phyloP scores from a whole-genome alignment of 257 asterid genomes.

The Thymus mandschuricus region DNA sequence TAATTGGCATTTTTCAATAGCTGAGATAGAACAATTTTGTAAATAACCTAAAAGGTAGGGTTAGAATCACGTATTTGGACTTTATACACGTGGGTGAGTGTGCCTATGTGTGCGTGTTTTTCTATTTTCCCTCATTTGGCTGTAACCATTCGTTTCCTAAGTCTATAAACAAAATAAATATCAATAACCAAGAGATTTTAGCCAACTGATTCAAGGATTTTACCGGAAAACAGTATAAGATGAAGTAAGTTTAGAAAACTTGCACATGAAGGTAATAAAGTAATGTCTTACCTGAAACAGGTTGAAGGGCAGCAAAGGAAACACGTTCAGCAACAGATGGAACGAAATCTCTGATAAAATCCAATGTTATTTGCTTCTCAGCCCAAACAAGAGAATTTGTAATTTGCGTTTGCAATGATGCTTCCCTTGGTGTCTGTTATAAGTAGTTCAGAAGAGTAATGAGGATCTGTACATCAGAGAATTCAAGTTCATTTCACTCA shows the following conservation, averaged over 20 bases:
- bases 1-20: too few species aligned
- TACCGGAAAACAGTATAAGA: not conserved
- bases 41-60: too few species aligned
- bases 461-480: not conserved
- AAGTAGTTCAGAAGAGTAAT: slow-evolving; percentile 15
- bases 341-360: slow-evolving; percentile 48
- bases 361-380: slow-evolving; percentile 52
- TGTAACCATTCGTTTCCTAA: not conserved
- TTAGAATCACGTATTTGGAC: not conserved
- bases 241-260: too few species aligned
- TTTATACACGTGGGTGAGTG: not conserved
- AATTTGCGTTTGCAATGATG: slow-evolving; percentile 68
- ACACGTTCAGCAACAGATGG: slow-evolving; percentile 67
- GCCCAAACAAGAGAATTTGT: slow-evolving; percentile 73
- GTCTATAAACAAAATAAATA: not conserved
- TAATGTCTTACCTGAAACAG: slow-evolving; percentile 65
- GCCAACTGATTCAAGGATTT: not conserved
- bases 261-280: not conserved
- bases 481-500: slow-evolving; percentile 8
- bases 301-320: slow-evolving; percentile 80
- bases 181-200: not conserved
- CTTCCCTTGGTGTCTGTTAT: slow-evolving; percentile 65
- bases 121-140: not conserved
- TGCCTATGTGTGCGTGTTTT: not conserved
- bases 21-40: too few species aligned